Evolutionary conservation across 1,139 yeast genomes (phyloP).

Genomic region (Oligophagozyma castellii): DNA sequence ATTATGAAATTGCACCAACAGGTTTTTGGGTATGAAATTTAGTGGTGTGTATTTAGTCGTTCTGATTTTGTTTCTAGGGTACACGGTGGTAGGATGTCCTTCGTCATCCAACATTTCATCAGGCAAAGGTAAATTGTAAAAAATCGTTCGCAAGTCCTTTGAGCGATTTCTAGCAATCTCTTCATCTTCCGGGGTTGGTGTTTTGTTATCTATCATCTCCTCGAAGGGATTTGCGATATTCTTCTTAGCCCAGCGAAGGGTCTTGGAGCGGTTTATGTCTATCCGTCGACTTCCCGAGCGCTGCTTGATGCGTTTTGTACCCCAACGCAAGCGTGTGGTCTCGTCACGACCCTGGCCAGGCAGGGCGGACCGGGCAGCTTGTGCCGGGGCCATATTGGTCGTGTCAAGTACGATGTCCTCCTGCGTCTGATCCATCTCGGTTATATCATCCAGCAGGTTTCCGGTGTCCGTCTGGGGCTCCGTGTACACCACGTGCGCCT

Average conservation of each 20-base stretch:
- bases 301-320: slow-evolving; percentile 58
- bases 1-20: slow-evolving; percentile 67
- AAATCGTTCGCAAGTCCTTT: slow-evolving; percentile 36
- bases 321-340: slow-evolving; percentile 78
- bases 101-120: slow-evolving; percentile 44
- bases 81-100: slow-evolving; percentile 42
- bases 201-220: slow-evolving; percentile 11
- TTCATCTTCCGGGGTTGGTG: slow-evolving; percentile 12
- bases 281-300: slow-evolving; percentile 49
- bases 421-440: no score
- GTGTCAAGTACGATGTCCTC: slow-evolving; percentile 1
- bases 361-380: slow-evolving; percentile 8
- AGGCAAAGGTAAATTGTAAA: slow-evolving; percentile 60
- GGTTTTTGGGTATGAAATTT: slow-evolving; percentile 76
- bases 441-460: no score
- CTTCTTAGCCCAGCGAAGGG: slow-evolving; percentile 27
- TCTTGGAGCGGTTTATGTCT: slow-evolving; percentile 26
- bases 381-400: slow-evolving; percentile 7
- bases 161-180: slow-evolving; percentile 13
- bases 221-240: slow-evolving; percentile 21
- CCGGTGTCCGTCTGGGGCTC: no score
- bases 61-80: slow-evolving; percentile 83
- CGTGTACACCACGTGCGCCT: no score
- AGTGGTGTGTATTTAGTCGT: slow-evolving; percentile 93
- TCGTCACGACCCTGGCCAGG: slow-evolving; percentile 5